Evolutionary conservation across 2,329 filamentous ascomycete species (phyloP), one percentile per base, ranked within the genome.

Genomic region (Arthrobotrys conoides): DNA sequence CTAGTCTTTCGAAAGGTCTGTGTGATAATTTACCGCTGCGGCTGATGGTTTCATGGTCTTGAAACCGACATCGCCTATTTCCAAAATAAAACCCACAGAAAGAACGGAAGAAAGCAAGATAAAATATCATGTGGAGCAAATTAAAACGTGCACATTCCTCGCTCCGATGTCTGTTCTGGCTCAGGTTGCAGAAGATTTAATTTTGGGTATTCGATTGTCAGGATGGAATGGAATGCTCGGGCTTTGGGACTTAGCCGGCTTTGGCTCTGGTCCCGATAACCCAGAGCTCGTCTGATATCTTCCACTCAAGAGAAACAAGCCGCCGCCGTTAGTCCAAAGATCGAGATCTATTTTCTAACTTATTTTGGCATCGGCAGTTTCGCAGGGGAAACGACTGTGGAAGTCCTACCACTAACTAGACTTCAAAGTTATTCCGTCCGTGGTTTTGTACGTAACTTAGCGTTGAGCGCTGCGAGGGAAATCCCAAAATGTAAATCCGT

Each of bases 11-110:
- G 9, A 69, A 57, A n/a, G n/a, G 49, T 69, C 53, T 33, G 53
- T 49, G 20, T n/a, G 57, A 55, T 16, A 66, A 48, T 73, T 75
- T 75, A 55, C 64, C 63, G 71, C 71, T 75, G 71, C 71, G 71
- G 71, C 71, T 75, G 71, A 72, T 59, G 61, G 33, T 33, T 49
- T 71, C 33, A 57, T 30, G 10, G 22, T 49, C 9, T 44, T 53
- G 55, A 71, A 69, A 69, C 65, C 55, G 18, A 59, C 22, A 51
- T 70, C 67, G 67, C 55, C 67, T 63, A 49, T 71, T 71, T 36
- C 46, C 38, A 61, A 18, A 30, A 30, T n/a, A 46, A 46, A 46
- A 46, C 9, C 2, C 14, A 46, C n/a, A n/a, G n/a, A n/a, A n/a
- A n/a, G n/a, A n/a, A n/a, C n/a, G 14, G 5, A n/a, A 46, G 14